Evolutionary conservation across 2,329 filamentous ascomycete genomes (phyloP).

Genomic region (Ophiostoma ulmi): DNA sequence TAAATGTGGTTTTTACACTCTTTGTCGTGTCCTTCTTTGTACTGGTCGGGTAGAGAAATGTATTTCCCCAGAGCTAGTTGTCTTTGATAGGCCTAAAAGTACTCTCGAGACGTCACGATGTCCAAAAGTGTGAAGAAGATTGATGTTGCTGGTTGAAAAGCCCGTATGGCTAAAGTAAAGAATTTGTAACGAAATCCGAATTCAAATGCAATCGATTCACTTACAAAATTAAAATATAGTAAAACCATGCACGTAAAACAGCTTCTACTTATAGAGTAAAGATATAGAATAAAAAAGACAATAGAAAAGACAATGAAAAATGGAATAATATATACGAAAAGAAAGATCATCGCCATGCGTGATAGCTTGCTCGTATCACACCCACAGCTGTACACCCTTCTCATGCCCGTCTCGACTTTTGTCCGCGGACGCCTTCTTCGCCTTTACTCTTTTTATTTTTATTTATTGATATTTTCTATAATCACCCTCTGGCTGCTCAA

Average conservation of each 20-base stretch:
- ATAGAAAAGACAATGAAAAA: neutral
- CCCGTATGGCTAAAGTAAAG: no score
- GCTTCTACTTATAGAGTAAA: no score
- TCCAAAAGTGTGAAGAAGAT: neutral
- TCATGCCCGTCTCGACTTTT: neutral
- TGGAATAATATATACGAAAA: neutral
- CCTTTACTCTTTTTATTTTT: neutral
- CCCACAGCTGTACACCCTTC: neutral
- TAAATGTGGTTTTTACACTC: neutral
- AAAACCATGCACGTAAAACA: no score
- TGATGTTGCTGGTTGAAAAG: neutral
- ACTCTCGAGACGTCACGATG: neutral
- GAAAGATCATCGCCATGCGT: constrained; percentile 6
- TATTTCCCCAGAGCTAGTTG: neutral
- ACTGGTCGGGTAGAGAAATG: neutral
- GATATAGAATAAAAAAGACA: no score
- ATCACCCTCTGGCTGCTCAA: neutral
- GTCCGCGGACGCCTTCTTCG: neutral
- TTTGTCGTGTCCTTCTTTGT: neutral
- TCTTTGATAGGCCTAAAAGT: neutral
- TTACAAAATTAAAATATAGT: no score
- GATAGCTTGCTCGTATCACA: neutral
- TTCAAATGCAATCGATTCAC: no score
- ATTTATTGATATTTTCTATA: neutral
- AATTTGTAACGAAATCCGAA: no score